Conservation (phyloP, 192 early-diverging fungal species). For the Globomyces pollinis-pini region DNA sequence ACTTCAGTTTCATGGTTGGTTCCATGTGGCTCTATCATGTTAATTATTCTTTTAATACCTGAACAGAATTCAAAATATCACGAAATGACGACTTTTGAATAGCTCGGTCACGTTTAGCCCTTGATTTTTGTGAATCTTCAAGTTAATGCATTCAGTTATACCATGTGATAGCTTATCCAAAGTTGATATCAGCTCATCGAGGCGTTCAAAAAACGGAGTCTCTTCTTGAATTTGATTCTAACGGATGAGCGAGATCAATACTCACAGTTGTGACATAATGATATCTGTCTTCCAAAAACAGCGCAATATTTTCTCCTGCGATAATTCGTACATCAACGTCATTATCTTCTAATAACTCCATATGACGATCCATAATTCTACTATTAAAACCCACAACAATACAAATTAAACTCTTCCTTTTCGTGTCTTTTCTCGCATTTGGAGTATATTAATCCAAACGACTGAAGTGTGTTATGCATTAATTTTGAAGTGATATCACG, state of each 20-base stretch:
- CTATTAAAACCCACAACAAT: not conserved
- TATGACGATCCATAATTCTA: slow-evolving; percentile 38
- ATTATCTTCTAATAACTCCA: slow-evolving; percentile 46
- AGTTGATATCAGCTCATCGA: slow-evolving; percentile 50
- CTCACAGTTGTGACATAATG: not conserved
- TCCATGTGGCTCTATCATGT: slow-evolving; percentile 7
- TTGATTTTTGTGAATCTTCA: not conserved
- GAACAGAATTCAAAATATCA: slow-evolving; percentile 57
- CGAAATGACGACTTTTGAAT: slow-evolving; percentile 56
- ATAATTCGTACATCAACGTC: slow-evolving; percentile 58
- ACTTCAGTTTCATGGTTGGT: slow-evolving; percentile 44
- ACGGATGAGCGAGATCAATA: slow-evolving; percentile 6
- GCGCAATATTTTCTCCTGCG: slow-evolving; percentile 65
- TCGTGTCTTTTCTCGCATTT: not conserved
- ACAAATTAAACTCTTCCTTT: slow-evolving; percentile 24
- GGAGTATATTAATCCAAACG: not conserved
- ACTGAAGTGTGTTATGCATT: not conserved
- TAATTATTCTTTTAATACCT: slow-evolving; percentile 41
- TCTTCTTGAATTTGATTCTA: not conserved
- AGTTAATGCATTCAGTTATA: slow-evolving; percentile 43
- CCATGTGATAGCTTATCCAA: slow-evolving; percentile 50
- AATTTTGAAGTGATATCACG: not conserved
- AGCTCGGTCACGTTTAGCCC: slow-evolving; percentile 40
- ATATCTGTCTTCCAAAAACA: slow-evolving; percentile 53
- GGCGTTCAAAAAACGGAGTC: slow-evolving; percentile 44